Base-by-base conservation (phyloP, 805 yeast species). In the Saccharomycopsis guyanensis region DNA sequence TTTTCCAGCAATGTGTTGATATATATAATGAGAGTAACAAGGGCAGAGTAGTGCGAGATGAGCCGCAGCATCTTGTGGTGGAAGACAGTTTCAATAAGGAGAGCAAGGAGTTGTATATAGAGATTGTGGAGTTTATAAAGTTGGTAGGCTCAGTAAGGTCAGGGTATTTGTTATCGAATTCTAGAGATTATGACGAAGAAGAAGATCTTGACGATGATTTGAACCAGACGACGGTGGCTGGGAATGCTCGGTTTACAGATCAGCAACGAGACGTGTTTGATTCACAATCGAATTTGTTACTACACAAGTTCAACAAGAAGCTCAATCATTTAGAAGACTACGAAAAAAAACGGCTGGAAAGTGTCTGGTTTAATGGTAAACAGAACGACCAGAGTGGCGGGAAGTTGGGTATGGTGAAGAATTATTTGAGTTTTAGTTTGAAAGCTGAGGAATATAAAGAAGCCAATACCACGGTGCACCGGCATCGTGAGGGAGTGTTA, bases 1-100 rank as follows among this genome's bases (percentile, higher is more conserved):
- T 56, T 23, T 64, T 64, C 46, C 40, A 45, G 29, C 56, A 58
- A 32, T 62, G 58, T 33, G 54, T 63, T 8, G 25, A 29, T 2
- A 58, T 63, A 8, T 56, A 62, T 23, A 50, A 53, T 19, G 64
- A 55, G 38, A 47, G 47, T 32, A 43, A 45, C 19, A 46, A 38
- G 10, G 22, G 20, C n/a, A 15, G 15, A 5, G 40, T 47, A 13
- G 18, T 25, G 16, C 4, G 12, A 8, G 16, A 27, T 25, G 37
- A 19, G 23, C 34, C 34, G 19, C 34, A 6, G 25, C 16, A 24
- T 15, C n/a, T 33, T 43, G 3, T 38, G 8, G 43, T 46, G 2
- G 20, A 42, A 25, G 54, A 51, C 25, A 34, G 33, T 12, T 51
- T 51, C 43, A 45, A 51, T 18, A 49, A 45, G 13, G 52, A 51